phyloP scores from a whole-genome alignment of 2,329 filamentous ascomycete genomes.

The Talaromyces sp. region DNA sequence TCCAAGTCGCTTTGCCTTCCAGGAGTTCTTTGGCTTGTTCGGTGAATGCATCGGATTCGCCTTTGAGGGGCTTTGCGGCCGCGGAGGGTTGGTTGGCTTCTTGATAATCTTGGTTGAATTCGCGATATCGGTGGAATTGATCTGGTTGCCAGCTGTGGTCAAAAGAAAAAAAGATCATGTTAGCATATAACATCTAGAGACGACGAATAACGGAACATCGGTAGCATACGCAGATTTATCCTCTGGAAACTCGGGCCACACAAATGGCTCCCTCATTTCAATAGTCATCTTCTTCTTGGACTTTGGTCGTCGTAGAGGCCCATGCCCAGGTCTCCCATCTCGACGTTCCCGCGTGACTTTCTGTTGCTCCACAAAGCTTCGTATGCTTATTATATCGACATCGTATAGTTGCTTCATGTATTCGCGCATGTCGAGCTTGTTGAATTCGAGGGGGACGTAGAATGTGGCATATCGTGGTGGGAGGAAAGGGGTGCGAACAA shows the following conservation, averaged over 20 bases:
- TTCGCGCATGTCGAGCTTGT: constrained; percentile 93
- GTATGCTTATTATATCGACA: constrained; percentile 66
- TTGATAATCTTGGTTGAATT: constrained; percentile 41
- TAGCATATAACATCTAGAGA: constrained; percentile 12
- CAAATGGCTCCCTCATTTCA: constrained; percentile 79
- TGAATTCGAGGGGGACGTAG: constrained; percentile 83
- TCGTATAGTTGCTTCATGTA: constrained; percentile 86
- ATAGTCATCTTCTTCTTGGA: constrained; percentile 90
- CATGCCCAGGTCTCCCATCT: constrained; percentile 39
- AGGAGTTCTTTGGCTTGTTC: constrained; percentile 61
- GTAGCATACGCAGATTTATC: constrained; percentile 56
- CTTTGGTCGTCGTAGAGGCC: constrained; percentile 63
- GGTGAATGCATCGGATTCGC: constrained; percentile 46
- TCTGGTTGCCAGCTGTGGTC: constrained; percentile 60
- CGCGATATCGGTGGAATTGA: constrained; percentile 49
- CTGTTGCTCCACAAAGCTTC: constrained; percentile 72
- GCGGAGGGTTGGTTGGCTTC: constrained; percentile 32
- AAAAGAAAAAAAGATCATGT: constrained; percentile 15
- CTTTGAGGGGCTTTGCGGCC: constrained; percentile 36
- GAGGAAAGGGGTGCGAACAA: constrained; percentile 67
- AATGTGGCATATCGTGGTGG: constrained; percentile 82
- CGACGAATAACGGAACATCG: constrained; percentile 20
- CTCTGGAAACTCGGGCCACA: constrained; percentile 69
- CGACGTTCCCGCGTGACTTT: constrained; percentile 48
- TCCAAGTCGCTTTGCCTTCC: constrained; percentile 58